A percentile compares a stretch with the other conserved stretches of the same genome.
Conservation (phyloP, 306 rosid species). For the Begonia loranthoides region DNA sequence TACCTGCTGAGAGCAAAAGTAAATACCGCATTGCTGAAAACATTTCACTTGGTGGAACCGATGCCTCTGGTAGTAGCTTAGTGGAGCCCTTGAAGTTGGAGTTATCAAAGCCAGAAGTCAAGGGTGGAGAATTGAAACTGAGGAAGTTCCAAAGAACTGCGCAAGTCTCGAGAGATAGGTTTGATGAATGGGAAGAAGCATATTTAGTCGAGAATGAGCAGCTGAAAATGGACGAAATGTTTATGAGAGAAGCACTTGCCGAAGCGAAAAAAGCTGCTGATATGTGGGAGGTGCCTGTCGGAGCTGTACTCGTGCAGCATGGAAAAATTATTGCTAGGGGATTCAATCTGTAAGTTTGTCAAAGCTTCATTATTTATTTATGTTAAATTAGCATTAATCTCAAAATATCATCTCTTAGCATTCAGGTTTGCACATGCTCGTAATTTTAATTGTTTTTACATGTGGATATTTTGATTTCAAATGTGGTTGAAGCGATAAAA, state of each 20-base stretch:
- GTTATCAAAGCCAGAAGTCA: constrained; percentile 25
- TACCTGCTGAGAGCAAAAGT: constrained; percentile 16
- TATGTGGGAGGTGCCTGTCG: constrained; percentile 97
- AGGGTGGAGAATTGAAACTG: constrained; percentile 55
- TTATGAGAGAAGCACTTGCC: constrained; percentile 90
- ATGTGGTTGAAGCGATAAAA: too few species aligned
- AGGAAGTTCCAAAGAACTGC: constrained; percentile 58
- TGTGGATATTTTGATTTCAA: too few species aligned
- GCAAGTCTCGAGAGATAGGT: constrained; percentile 64
- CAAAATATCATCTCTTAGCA: too few species aligned
- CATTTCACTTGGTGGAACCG: constrained; percentile 16
- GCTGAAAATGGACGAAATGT: constrained; percentile 54
- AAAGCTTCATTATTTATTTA: constrained; percentile 3
- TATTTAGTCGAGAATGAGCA: constrained; percentile 55
- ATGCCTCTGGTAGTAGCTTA: constrained; percentile 25
- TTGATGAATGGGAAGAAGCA: constrained; percentile 97
- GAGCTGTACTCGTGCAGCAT: constrained; percentile 83
- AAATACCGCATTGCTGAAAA: constrained; percentile 23
- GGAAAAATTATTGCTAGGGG: constrained; percentile 92
- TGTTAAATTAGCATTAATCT: neutral
- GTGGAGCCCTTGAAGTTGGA: constrained; percentile 23
- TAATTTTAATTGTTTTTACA: too few species aligned
- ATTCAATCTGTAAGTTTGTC: constrained; percentile 64
- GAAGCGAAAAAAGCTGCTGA: constrained; percentile 97
- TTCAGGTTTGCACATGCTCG: too few species aligned